Conservation (phyloP, 2,329 filamentous ascomycete species). For the Rhinocladiella mackenziei region DNA sequence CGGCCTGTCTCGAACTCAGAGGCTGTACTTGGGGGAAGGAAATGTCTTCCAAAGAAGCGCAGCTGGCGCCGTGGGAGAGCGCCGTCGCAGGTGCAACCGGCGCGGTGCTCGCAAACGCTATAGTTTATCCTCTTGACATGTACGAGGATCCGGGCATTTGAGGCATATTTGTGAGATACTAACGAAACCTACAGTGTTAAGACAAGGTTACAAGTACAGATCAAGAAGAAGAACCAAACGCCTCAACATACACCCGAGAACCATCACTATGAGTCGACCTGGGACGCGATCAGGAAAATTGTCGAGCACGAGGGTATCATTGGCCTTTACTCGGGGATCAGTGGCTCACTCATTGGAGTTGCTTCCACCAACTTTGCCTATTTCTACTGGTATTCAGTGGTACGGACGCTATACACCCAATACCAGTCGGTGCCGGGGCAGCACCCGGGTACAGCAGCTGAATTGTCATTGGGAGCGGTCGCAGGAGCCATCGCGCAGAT, state of each 20-base stretch:
- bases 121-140: conserved; percentile 97
- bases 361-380: conserved; percentile 98
- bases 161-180: conserved; percentile 1
- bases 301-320: conserved; percentile 70
- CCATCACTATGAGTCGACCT: conserved; percentile 77
- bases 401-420: conserved; percentile 70
- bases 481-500: conserved; percentile 89
- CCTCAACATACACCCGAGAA: conserved; percentile 48
- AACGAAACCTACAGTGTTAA: conserved; percentile 66
- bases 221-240: conserved; percentile 58
- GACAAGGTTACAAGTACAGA: conserved; percentile 91
- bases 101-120: conserved; percentile 87
- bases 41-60: conserved; percentile 62
- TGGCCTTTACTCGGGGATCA: conserved; percentile 86
- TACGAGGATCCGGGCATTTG: conserved; percentile 46
- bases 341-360: conserved; percentile 81
- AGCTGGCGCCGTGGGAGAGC: conserved; percentile 84
- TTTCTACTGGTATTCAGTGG: conserved; percentile 97
- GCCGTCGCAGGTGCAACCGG: conserved; percentile 89
- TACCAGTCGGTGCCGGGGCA: conserved; percentile 41
- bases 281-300: conserved; percentile 86
- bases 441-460: conserved; percentile 71
- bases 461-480: conserved; percentile 78
- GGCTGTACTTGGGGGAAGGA: neutral
- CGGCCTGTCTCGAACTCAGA: neutral